These are phyloP conservation scores for Azolla pinnata DNA, from an alignment of 75 land plant genomes.

Conservation along the genomic window DNA sequence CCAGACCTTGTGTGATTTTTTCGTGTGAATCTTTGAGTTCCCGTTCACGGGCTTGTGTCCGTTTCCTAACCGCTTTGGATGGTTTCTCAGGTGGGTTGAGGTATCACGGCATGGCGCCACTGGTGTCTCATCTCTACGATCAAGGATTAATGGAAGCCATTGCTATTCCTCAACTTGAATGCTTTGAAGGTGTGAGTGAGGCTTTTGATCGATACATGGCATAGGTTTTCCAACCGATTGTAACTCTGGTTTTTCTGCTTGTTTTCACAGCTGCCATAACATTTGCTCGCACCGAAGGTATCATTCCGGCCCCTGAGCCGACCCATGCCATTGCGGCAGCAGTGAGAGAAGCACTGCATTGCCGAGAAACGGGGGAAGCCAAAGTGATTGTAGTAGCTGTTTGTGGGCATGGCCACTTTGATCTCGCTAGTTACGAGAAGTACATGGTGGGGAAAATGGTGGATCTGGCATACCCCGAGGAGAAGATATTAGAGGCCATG, in stretches of 20 bases:
- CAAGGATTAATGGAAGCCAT: conserved; percentile 78
- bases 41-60: neutral
- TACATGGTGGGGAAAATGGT: conserved; percentile 60
- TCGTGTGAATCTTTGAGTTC: too few relatives aligned
- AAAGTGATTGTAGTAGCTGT: conserved; percentile 81
- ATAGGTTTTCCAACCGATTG: neutral
- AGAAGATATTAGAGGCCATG: conserved; percentile 42
- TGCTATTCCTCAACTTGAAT: conserved; percentile 72
- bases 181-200: conserved; percentile 60
- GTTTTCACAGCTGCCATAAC: conserved; percentile 48
- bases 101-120: conserved; percentile 97
- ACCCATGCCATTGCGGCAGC: conserved; percentile 94
- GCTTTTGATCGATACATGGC: neutral
- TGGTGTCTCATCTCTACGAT: conserved; percentile 80
- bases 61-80: neutral
- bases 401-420: conserved; percentile 97
- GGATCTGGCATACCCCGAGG: conserved; percentile 52
- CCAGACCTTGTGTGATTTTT: too few relatives aligned
- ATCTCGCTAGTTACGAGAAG: conserved; percentile 74
- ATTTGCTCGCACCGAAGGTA: conserved; percentile 78
- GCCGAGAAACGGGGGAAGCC: conserved; percentile 65
- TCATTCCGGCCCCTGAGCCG: conserved; percentile 92
- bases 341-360: conserved; percentile 71
- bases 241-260: conserved; percentile 1
- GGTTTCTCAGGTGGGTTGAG: conserved; percentile 56